phyloP scores from a whole-genome alignment of 345 rosid genomes.

The Aurinia saxatilis region DNA sequence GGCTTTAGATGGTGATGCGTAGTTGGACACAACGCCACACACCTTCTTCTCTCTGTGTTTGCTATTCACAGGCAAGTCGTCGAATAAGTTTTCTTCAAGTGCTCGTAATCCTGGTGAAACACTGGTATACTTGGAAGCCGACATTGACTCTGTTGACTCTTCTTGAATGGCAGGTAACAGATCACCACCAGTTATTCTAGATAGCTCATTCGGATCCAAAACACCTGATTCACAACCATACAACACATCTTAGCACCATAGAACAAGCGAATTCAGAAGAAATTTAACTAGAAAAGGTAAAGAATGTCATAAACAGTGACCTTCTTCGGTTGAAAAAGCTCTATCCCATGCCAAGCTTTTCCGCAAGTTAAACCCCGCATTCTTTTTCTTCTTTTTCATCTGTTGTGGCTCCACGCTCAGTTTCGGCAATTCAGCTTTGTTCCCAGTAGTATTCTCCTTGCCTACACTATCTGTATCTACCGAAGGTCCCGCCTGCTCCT shows the following conservation, averaged over 20 bases:
- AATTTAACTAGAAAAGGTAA: not conserved
- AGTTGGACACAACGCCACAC: constrained; percentile 26
- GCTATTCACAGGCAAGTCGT: constrained; percentile 40
- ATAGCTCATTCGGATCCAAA: constrained; percentile 59
- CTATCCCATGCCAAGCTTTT: constrained; percentile 92
- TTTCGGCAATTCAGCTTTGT: constrained; percentile 43
- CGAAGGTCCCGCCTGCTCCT: constrained; percentile 15
- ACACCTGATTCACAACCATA: constrained; percentile 40
- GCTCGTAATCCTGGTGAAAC: constrained; percentile 37
- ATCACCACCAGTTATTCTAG: constrained; percentile 55
- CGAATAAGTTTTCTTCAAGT: constrained; percentile 40
- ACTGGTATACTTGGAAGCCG: constrained; percentile 19
- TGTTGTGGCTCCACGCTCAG: constrained; percentile 58
- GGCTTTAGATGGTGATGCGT: constrained; percentile 30
- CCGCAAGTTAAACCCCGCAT: constrained; percentile 66
- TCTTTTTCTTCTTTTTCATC: constrained; percentile 90
- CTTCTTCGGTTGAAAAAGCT: constrained; percentile 91
- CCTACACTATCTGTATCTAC: constrained; percentile 18
- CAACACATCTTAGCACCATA: constrained; percentile 4
- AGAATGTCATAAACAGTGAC: constrained; percentile 23
- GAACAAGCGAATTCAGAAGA: not conserved
- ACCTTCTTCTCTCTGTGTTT: constrained; percentile 28
- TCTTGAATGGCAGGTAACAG: constrained; percentile 50
- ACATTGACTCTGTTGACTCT: constrained; percentile 40
- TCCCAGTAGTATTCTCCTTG: constrained; percentile 44